Percentiles rank a stretch among this genome's conserved stretches.
Conservation (phyloP, 2,329 filamentous ascomycete genomes). For the Penicillium sp. region DNA sequence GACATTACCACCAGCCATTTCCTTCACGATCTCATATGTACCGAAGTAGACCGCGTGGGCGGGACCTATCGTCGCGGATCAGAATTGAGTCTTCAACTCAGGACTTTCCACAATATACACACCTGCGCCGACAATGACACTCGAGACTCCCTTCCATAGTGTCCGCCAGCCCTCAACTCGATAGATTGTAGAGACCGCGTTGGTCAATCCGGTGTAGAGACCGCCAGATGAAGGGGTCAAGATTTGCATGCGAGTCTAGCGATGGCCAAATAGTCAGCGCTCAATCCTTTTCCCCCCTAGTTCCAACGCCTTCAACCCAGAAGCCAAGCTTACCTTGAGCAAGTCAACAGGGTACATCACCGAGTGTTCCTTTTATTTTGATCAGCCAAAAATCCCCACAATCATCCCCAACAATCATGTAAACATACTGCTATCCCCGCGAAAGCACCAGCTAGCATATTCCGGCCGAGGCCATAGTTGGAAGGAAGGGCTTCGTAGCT, state of each 20-base stretch:
- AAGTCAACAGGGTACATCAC: conserved; percentile 99
- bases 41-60: conserved; percentile 98
- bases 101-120: conserved; percentile 33
- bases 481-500: conserved; percentile 91
- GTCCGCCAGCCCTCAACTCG: conserved; percentile 84
- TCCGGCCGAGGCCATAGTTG: conserved; percentile 89
- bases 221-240: conserved; percentile 77
- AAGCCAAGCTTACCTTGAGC: conserved; percentile 71
- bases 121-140: conserved; percentile 94
- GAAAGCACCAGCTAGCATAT: conserved; percentile 95
- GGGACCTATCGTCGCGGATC: conserved; percentile 62
- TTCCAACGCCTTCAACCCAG: not conserved
- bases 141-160: conserved; percentile 94
- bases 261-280: conserved; percentile 11
- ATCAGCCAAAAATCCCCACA: conserved; percentile 15
- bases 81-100: conserved; percentile 15
- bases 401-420: not conserved
- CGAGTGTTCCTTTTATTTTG: conserved; percentile 74
- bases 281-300: conserved; percentile 1
- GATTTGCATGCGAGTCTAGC: conserved; percentile 95
- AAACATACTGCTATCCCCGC: conserved; percentile 84
- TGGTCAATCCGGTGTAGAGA: conserved; percentile 85
- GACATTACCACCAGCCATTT: conserved; percentile 89
- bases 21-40: conserved; percentile 96
- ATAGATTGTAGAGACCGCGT: conserved; percentile 90